Evolutionary conservation across 2,329 filamentous ascomycete genomes (phyloP).

Genomic region (Clonostachys chloroleuca): DNA sequence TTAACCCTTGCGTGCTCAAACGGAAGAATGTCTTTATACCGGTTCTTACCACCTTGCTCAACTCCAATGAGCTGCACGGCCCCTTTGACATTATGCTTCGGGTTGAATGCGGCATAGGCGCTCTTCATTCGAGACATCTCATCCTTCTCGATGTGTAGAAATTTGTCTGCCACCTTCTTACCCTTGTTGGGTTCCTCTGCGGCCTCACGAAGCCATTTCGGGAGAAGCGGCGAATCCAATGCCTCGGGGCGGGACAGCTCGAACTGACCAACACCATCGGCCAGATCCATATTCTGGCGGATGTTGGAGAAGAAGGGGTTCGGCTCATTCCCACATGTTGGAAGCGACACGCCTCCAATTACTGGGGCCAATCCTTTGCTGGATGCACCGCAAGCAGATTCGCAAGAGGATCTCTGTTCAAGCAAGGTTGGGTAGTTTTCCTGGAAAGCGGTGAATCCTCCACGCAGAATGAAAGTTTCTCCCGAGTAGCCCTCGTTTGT

Average conservation of each 20-base stretch:
- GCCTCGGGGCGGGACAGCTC: constrained; percentile 43
- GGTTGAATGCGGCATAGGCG: constrained; percentile 51
- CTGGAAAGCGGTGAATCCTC: constrained; percentile 76
- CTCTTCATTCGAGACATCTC: constrained; percentile 93
- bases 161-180: constrained; percentile 76
- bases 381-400: constrained; percentile 31
- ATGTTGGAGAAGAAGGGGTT: constrained; percentile 97
- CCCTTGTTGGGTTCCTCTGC: constrained; percentile 67
- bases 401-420: constrained; percentile 35
- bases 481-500: constrained; percentile 77
- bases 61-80: constrained; percentile 79
- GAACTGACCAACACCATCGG: constrained; percentile 86
- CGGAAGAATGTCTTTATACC: constrained; percentile 96
- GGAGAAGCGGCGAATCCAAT: constrained; percentile 52
- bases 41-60: constrained; percentile 91
- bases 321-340: constrained; percentile 59
- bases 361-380: constrained; percentile 56
- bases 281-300: constrained; percentile 91
- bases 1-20: constrained; percentile 92
- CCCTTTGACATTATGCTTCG: constrained; percentile 19
- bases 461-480: constrained; percentile 68
- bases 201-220: constrained; percentile 72
- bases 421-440: constrained; percentile 61
- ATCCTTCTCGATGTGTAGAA: constrained; percentile 75
- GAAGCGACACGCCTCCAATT: constrained; percentile 85